Conservation (phyloP, 1,139 yeast species). For the Debaryomyces coudertii region DNA sequence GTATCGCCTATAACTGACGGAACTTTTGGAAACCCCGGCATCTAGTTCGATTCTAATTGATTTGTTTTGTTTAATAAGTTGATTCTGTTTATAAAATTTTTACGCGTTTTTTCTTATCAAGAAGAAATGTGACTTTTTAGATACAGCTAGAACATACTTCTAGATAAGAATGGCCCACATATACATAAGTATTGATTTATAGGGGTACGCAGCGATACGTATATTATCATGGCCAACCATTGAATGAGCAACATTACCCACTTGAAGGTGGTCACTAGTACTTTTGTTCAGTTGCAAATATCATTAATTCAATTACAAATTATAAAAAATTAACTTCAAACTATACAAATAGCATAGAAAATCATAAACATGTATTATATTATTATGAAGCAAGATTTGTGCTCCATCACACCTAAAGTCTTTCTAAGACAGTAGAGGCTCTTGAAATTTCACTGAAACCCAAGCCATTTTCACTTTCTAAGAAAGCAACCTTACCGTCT, state of each 20-base stretch:
- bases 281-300: not conserved
- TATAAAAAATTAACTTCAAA: not conserved
- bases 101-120: conserved; percentile 4
- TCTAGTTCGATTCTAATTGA: conserved; percentile 10
- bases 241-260: too few relatives aligned
- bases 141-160: not conserved
- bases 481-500: conserved; percentile 65
- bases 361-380: not conserved
- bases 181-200: too few relatives aligned
- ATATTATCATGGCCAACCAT: too few relatives aligned
- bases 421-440: conserved; percentile 54
- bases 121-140: not conserved
- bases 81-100: not conserved
- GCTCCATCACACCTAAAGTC: conserved; percentile 18
- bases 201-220: too few relatives aligned
- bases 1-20: conserved; percentile 46
- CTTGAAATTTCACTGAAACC: conserved; percentile 65
- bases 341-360: not conserved
- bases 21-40: conserved; percentile 39
- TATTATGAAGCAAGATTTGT: not conserved
- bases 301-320: not conserved
- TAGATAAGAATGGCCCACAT: too few relatives aligned
- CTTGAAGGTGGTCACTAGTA: too few relatives aligned
- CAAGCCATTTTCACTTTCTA: conserved; percentile 62
- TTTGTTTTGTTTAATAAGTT: not conserved